Base-by-base conservation (phyloP, 352 stramenopile species). In the Phytopythium kandeliae region DNA sequence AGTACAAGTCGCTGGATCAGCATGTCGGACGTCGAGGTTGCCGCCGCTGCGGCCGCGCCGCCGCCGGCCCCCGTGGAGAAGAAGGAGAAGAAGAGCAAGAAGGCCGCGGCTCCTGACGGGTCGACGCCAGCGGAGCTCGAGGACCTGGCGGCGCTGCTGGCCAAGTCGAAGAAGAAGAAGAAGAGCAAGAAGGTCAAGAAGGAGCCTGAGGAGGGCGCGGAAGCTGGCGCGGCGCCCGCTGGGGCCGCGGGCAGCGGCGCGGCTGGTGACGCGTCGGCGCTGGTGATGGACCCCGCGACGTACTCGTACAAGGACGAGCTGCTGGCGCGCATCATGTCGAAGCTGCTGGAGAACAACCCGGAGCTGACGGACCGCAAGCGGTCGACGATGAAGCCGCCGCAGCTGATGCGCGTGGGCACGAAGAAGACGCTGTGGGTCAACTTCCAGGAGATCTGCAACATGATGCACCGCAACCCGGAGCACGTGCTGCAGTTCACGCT, bases 401-500 rank as follows among this genome's bases (percentile, higher is more conserved):
- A 95, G 65, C 74, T 95, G 51, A 95, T 96, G 84, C 82, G 80
- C 28, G 61, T 98, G 30, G 95, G 92, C 48, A 98, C 91, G 33
- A 98, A 98, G 74, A 99, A 99, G 86, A 99, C 95, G 24, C 67
- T 99, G 53, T 99, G 96, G 96, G 89, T 98, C 40, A 99, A 99
- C 80, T 99, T 99, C 69, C 95, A 98, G 74, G 97, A 99, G 63
- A 97, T 97, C 48, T 98, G 96, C 63, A 92, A 95, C 63, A 98
- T 98, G 83, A 99, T 99, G 96, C 95, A 99, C 65, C 90, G 97
- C 52, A 96, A 86, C 66, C 91, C 96, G 6, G 96, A 99, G 63
- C 97, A 99, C 78, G 96, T 99, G 55, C 97, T 99, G 54, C 92
- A 98, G 60, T 99, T 99, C 69, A 98, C 98, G 62, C 92, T 99